Base-by-base conservation (phyloP, 495 filamentous ascomycete genomes). In the Hypoxylon fragiforme region DNA sequence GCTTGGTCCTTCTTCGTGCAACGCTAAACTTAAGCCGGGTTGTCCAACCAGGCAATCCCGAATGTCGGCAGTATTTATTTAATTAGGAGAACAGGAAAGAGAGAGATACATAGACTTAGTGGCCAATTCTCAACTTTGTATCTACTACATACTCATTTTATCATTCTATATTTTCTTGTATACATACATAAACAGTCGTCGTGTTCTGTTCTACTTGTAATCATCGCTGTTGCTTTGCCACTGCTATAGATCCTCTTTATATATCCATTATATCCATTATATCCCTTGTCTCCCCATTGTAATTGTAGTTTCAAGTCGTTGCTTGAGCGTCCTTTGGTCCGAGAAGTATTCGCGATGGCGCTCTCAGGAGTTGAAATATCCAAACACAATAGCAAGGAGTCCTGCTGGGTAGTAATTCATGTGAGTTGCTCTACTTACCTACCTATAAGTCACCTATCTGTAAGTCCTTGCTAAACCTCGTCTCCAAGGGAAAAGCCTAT, bases 341-440 rank as follows among this genome's bases (percentile, higher is more conserved):
- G n/a, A n/a, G 11, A 44, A 12, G 50, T 50, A 35, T 36, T 40
- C 40, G 32, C 31, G 26, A 74, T 73, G 70, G 50, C 60, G 31
- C 71, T 88, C 48, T 81, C 75, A 7, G 85, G 85, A 26, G 80
- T 71, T 20, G 84, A 90, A 31, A 73, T 92, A 30, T 78, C 78
- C 14, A 79, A 86, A 69, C 90, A 94, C 64, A 83, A 82, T 67
- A 81, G 65, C 34, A 72, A 75, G 44, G 77, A 87, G 54, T 86
- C 84, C 16, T 91, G 88, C 66, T 94, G 89, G 89, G 82, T 92
- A 7, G 88, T 87, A 40, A 77, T 92, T 44, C 87, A 90, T 68
- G 84, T 64, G 71, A 69, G 70, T 43, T 2, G 26, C 9, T 20
- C 22, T 11, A 15, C 40, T 11, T 12, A 34, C 8, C 8, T 14